Base-by-base conservation (phyloP, 441 rosid species). In the Pelargonium cotyledonis region DNA sequence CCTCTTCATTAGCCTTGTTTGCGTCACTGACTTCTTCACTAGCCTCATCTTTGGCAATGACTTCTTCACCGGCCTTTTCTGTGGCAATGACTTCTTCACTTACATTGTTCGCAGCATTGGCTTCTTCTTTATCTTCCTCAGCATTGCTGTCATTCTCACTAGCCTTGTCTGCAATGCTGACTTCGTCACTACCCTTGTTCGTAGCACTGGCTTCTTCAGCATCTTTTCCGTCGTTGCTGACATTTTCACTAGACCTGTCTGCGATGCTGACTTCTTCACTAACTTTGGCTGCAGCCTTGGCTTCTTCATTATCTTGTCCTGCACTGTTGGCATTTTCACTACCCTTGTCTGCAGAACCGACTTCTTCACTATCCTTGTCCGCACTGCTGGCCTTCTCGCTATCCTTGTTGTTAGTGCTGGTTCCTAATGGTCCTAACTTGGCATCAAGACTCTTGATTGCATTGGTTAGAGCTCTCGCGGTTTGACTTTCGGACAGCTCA, bases 401-500 rank as follows among this genome's bases (percentile, higher is more conserved):
- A n/a, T 1, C 58, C 58, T 51, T 51, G 58, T 51, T 51, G 6
- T 51, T 51, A 51, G 6, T n/a, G 18, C 7, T 51, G 19, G 12
- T 14, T n/a, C 2, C 58, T 51, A 82, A 49, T 26, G 90, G 85
- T 65, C 80, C 85, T 65, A 84, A 82, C 81, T 84, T 83, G 71
- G 85, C 84, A 71, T 94, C 92, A 73, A 82, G 78, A 71, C 82
- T 84, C 83, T 81, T 94, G 68, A 94, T 79, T 29, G 75, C 80
- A 58, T 64, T 73, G 11, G 83, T 83, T 57, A 94, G 71, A 57
- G 92, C 73, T 73, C 95, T 88, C 51, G 80, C 82, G 68, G 88
- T 86, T 71, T 74, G 68, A 8, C 86, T 81, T 65, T 58, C 82
- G 41, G 77, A 77, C 55, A 88, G 74, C 71, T 79, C 72, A 9